Base-by-base conservation (phyloP, 179 eudicot genomes). In the Silene vulgaris region DNA sequence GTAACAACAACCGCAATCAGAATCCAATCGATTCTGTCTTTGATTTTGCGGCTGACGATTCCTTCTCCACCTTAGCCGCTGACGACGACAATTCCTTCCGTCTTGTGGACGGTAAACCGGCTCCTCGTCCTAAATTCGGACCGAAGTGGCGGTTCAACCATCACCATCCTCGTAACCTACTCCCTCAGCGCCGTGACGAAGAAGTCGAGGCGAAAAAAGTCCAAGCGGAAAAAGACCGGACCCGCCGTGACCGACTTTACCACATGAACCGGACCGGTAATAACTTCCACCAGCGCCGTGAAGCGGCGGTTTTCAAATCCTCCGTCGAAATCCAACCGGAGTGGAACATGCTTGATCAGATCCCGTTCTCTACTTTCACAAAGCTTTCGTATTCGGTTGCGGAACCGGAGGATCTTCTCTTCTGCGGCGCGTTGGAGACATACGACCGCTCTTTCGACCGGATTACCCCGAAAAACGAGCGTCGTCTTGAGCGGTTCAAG, bases 331-430 rank as follows among this genome's bases (percentile, higher is more conserved):
- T 95, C 4, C 99, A 92, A 84, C 97, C 99, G 0, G 98, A 93
- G 50, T 95, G 99, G 99, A 95, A 92, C 62, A 90, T 95, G 96
- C 92, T 95, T 14, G 97, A 95, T 45, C 99, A 95, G 81, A 92
- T 95, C 61, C 97, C 99, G 0, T 95, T 95, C 76, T 90, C 97
- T 0, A 88, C 99, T 0, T 92, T 95, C 79, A 77, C 96, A 0
- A 95, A 95, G 78, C 87, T 95, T 0, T 83, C 93, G 0, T 95
- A 82, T 65, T 63, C 88, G 0, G 99, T 95, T 4, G 89, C 90
- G 0, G 99, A 95, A 7, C 99, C 99, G 0, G 99, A 92, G 16
- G 99, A 92, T 21, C 73, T 95, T 2, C 75, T 92, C 14, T 72
- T 88, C 30, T 92, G 97, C 30, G 99, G 99, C 12, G 86, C 82